phyloP scores from a whole-genome alignment of 2,329 filamentous ascomycete species.

The Cyphellophora europaea region DNA sequence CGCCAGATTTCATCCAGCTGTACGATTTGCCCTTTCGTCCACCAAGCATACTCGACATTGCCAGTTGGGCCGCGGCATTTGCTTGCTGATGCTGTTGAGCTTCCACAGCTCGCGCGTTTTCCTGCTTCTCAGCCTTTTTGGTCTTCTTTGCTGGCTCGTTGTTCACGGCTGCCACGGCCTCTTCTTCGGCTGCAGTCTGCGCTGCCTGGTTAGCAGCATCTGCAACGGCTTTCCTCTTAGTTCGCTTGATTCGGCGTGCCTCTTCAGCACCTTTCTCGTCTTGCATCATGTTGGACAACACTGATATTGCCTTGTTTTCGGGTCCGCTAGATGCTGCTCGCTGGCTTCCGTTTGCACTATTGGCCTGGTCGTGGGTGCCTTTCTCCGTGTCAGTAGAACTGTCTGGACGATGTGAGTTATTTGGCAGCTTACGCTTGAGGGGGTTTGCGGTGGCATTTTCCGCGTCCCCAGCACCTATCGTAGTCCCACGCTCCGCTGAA shows the following conservation, averaged over 20 bases:
- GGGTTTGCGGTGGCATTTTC: conserved; percentile 20
- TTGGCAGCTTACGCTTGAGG: conserved; percentile 30
- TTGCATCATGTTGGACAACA: conserved; percentile 32
- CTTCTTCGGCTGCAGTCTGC: conserved; percentile 36
- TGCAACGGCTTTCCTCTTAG: conserved; percentile 49
- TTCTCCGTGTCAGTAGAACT: neutral
- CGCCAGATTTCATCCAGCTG: conserved; percentile 35
- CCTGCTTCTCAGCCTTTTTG: conserved; percentile 79
- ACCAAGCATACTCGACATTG: conserved; percentile 54
- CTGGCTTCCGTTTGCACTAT: conserved; percentile 24
- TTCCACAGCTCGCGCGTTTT: conserved; percentile 65
- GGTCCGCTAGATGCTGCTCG: neutral
- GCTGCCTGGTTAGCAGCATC: conserved; percentile 43
- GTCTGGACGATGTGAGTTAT: neutral
- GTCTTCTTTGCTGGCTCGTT: conserved; percentile 58
- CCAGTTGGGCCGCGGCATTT: conserved; percentile 72
- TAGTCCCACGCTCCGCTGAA: conserved; percentile 17
- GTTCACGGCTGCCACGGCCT: conserved; percentile 33
- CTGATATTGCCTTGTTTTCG: conserved; percentile 18
- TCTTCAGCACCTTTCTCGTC: conserved; percentile 66
- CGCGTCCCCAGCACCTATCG: neutral
- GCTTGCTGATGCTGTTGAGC: conserved; percentile 71
- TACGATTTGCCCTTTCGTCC: conserved; percentile 37
- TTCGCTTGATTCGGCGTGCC: conserved; percentile 56
- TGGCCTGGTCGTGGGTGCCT: conserved; percentile 29